Evolutionary conservation across 1,139 yeast genomes (phyloP), one percentile per base, ranked within the genome.

Genomic region (Zygosaccharomyces pseudobailii): DNA sequence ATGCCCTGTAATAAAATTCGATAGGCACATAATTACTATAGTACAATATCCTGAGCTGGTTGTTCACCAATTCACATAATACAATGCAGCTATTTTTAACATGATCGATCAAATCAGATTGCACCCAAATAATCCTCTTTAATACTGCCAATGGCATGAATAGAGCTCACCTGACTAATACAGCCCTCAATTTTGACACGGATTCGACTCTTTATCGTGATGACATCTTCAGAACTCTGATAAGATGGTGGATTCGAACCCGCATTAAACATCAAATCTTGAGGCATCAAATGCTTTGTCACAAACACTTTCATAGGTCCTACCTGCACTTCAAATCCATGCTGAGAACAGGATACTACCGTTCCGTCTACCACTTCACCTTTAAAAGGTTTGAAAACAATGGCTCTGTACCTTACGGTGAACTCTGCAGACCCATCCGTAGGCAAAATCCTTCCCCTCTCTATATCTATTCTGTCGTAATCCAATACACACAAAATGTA

Each of bases 231-330:
- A 33, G 95, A 95, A 54, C 95, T 84, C 49, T 87, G 94, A 66
- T 89, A 94, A n/a, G 97, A 96, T 6, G 98, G 98, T 10, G 98
- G 98, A 60, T 92, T 90, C 22, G 97, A 94, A 17, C 95, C 85
- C 3, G 98, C 96, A 61, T 90, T 92, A 67, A 85, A 92, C 51
- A 83, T 79, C 90, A 94, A 85, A 66, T 90, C 97, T 32, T 89
- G 82, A 8, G 98, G 97, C 61, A 92, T 89, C 67, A 90, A 76
- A 71, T 90, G 97, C 32, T 95, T 89, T 42, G 96, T 87, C 23
- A 92, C 95, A 69, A 92, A 94, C 40, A 92, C 97, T 28, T 92
- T 83, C 63, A 92, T 74, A 7, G 99, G 99, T 0, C 98, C 99
- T 25, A 92, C 98, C 66, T 92, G 97, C 35, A 96, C 97, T 66